A percentile compares a stretch with the other conserved stretches of the same genome.
Conservation (phyloP, 768 basidiomycete genomes). For the Calocera cornea region DNA sequence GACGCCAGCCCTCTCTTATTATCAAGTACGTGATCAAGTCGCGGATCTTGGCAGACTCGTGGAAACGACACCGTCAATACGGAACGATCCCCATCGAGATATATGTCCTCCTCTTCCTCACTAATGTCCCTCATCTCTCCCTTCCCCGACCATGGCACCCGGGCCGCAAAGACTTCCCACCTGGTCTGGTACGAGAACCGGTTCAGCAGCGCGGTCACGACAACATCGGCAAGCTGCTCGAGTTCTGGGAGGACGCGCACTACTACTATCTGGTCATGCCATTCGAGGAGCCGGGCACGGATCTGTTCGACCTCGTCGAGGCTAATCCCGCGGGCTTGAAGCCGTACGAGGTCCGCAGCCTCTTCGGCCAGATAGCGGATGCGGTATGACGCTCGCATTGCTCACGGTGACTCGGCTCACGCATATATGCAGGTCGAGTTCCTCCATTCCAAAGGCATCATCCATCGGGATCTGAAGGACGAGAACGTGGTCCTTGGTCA, state of each 20-base stretch:
- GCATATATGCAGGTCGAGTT: constrained; percentile 32
- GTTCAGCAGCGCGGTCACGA: constrained; percentile 51
- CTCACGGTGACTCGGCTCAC: neutral
- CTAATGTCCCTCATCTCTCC: constrained; percentile 73
- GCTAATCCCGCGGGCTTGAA: constrained; percentile 74
- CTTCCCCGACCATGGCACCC: constrained; percentile 71
- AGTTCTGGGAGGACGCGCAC: constrained; percentile 93
- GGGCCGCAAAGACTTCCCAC: constrained; percentile 15
- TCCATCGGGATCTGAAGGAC: constrained; percentile 97
- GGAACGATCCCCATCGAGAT: constrained; percentile 99
- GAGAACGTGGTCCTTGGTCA: constrained; percentile 84
- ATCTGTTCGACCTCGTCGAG: constrained; percentile 94
- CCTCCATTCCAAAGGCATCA: constrained; percentile 82
- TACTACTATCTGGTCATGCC: constrained; percentile 93
- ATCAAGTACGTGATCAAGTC: constrained; percentile 99
- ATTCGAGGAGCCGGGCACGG: constrained; percentile 38
- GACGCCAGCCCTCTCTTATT: constrained; percentile 63
- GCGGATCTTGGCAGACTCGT: constrained; percentile 95
- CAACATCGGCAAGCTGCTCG: constrained; percentile 84
- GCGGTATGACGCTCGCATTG: constrained; percentile 34
- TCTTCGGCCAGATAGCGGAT: constrained; percentile 89
- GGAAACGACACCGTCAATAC: constrained; percentile 91
- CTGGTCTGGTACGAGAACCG: neutral
- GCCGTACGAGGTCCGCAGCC: constrained; percentile 55
- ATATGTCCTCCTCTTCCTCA: constrained; percentile 36